Percentiles rank a stretch among this genome's conserved stretches.
These are phyloP conservation scores for Agaricus bisporus DNA, from an alignment of 768 basidiomycete genomes.

Conservation along the genomic window DNA sequence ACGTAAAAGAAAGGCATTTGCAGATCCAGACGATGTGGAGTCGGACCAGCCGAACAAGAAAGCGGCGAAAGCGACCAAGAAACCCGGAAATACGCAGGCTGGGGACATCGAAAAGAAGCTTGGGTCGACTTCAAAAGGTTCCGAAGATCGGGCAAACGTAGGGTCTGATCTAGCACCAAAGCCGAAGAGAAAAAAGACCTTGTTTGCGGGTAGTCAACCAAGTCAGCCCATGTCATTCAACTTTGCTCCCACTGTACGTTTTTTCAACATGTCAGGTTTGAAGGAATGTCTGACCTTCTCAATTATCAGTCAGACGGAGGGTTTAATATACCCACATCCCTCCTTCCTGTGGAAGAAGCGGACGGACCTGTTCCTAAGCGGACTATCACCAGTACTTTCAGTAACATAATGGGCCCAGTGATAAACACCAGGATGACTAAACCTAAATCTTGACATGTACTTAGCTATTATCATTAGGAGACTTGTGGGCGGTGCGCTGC, in stretches of 20 bases:
- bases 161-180: slow-evolving; percentile 30
- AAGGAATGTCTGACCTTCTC: neutral
- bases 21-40: slow-evolving; percentile 11
- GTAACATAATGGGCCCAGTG: slow-evolving; percentile 9
- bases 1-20: slow-evolving; percentile 32
- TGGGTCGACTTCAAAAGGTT: slow-evolving; percentile 16
- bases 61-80: slow-evolving; percentile 13
- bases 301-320: slow-evolving; percentile 28
- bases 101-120: slow-evolving; percentile 15
- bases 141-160: slow-evolving; percentile 19
- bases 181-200: slow-evolving; percentile 68
- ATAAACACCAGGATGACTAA: neutral
- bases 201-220: slow-evolving; percentile 42
- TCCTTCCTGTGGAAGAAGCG: slow-evolving; percentile 62
- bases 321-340: slow-evolving; percentile 56
- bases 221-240: slow-evolving; percentile 39
- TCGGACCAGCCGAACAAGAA: slow-evolving; percentile 11
- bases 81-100: slow-evolving; percentile 16
- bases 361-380: slow-evolving; percentile 19
- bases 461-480: neutral
- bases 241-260: slow-evolving; percentile 24
- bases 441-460: neutral
- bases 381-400: slow-evolving; percentile 21
- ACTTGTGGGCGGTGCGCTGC: too few species aligned
- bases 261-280: neutral